phyloP scores from a whole-genome alignment of 495 filamentous ascomycete genomes.

The Daldinia decipiens region DNA sequence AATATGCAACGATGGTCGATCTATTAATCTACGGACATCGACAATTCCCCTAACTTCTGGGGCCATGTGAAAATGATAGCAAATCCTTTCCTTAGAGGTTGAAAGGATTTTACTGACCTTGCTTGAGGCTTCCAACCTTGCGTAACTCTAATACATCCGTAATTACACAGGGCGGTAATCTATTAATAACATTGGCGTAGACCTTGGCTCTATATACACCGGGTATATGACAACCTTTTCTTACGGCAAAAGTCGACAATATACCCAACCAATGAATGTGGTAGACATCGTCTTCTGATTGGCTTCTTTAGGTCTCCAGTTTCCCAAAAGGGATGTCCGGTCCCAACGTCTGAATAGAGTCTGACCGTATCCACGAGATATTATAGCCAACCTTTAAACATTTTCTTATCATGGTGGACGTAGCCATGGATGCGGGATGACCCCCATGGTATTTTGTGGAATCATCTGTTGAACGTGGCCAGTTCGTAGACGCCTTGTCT shows the following conservation, averaged over 20 bases:
- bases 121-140: background rate
- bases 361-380: slow-evolving; percentile 3
- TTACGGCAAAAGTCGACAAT: slow-evolving; percentile 20
- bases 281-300: slow-evolving; percentile 3
- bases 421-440: background rate
- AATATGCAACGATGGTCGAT: background rate
- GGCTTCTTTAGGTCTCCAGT: background rate
- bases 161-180: background rate
- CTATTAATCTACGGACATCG: background rate
- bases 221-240: slow-evolving; percentile 14
- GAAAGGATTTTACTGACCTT: background rate
- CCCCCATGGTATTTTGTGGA: background rate
- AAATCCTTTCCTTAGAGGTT: slow-evolving; percentile 1
- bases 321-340: slow-evolving; percentile 14
- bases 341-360: slow-evolving; percentile 3
- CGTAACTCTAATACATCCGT: background rate
- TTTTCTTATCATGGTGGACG: background rate
- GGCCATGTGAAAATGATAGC: slow-evolving; percentile 9
- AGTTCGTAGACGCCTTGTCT: background rate
- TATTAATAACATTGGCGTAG: slow-evolving; percentile 7
- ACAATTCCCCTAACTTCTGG: slow-evolving; percentile 7
- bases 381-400: background rate
- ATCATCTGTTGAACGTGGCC: slow-evolving; percentile 13
- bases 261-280: slow-evolving; percentile 14
- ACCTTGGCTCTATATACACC: slow-evolving; percentile 15